A percentile compares a stretch with the other conserved stretches of the same genome.
Conservation (phyloP, 495 filamentous ascomycete species). For the Filosporella fistucella region DNA sequence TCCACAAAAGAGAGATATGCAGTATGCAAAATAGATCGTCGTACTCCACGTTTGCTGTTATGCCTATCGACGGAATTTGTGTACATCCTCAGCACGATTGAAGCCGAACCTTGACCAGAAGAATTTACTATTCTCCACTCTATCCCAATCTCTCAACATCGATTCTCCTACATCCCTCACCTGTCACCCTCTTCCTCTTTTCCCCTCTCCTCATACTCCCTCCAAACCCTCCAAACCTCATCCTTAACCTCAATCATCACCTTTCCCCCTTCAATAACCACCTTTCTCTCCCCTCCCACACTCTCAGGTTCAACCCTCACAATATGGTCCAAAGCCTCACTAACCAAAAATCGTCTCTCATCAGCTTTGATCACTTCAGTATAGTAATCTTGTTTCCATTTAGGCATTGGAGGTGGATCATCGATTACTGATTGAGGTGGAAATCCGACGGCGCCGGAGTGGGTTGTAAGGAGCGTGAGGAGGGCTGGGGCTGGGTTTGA, state of each 20-base stretch:
- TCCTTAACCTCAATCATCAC: conserved; percentile 10
- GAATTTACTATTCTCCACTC: too few relatives aligned
- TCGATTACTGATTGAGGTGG: too few relatives aligned
- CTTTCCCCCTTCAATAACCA: conserved; percentile 20
- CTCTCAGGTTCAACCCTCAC: neutral
- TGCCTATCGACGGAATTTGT: too few relatives aligned
- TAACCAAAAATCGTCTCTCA: conserved; percentile 15
- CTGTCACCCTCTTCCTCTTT: neutral
- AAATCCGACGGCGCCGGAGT: too few relatives aligned
- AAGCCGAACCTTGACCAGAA: too few relatives aligned
- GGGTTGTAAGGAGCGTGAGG: neutral
- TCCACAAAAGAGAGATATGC: too few relatives aligned
- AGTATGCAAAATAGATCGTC: too few relatives aligned
- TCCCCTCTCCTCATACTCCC: conserved; percentile 14
- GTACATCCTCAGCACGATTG: too few relatives aligned
- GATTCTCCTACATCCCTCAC: too few relatives aligned
- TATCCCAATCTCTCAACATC: too few relatives aligned
- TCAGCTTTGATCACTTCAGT: conserved; percentile 15
- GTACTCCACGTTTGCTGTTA: too few relatives aligned
- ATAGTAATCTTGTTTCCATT: conserved; percentile 17
- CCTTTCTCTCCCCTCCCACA: conserved; percentile 14
- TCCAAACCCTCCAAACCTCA: conserved; percentile 12
- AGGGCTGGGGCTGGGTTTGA: neutral
- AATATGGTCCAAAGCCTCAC: conserved; percentile 15
- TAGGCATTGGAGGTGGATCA: neutral